Evolutionary conservation across 495 filamentous ascomycete genomes (phyloP).

Genomic region (Chaetomium cochliodes): DNA sequence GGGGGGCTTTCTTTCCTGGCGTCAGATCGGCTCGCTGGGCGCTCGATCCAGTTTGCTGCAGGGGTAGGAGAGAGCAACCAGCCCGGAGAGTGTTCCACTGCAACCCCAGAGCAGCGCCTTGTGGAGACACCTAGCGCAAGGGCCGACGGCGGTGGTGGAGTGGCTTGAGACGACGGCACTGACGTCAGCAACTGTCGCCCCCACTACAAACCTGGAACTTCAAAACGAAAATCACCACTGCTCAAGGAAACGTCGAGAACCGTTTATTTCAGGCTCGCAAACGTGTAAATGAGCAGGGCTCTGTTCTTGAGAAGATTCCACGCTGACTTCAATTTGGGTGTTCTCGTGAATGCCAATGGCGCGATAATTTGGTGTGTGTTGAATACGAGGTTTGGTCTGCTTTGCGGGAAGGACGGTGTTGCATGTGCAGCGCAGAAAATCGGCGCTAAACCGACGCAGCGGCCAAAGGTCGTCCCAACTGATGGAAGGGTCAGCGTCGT

Average conservation of each 20-base stretch:
- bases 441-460: no score
- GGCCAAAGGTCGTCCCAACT: neutral
- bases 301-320: neutral
- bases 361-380: slow-evolving; percentile 2
- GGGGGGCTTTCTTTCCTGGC: neutral
- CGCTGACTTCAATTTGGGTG: neutral
- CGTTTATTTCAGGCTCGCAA: neutral
- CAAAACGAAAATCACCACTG: neutral
- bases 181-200: slow-evolving; percentile 15
- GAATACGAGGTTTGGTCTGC: slow-evolving; percentile 22
- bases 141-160: slow-evolving; percentile 12
- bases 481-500: neutral
- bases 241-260: neutral
- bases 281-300: neutral
- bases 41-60: slow-evolving; percentile 2
- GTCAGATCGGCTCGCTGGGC: slow-evolving; percentile 6
- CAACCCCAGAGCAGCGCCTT: slow-evolving; percentile 11
- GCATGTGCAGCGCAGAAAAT: no score
- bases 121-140: slow-evolving; percentile 17
- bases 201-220: neutral
- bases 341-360: neutral
- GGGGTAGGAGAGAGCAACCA: slow-evolving; percentile 1
- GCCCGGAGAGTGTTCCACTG: slow-evolving; percentile 6
- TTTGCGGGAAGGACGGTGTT: slow-evolving; percentile 5
- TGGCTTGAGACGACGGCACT: slow-evolving; percentile 14